Evolutionary conservation across 257 asterid genomes (phyloP), one percentile per base, ranked within the genome.

Genomic region (Petrea volubilis): DNA sequence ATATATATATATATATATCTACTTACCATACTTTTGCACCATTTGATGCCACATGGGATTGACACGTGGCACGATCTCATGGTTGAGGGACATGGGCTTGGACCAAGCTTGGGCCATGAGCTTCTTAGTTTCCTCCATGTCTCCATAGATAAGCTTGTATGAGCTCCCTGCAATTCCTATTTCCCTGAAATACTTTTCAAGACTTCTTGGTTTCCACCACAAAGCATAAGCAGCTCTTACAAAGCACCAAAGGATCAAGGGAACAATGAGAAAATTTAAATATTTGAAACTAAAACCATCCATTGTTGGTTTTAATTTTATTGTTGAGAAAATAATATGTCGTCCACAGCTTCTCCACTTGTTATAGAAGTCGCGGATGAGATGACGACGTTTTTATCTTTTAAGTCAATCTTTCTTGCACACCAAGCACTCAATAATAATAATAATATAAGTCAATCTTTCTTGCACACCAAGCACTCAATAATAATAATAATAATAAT

Each of bases 81-180:
- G 81, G 71, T 58, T 77, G 13, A 71, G 63, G 60, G 74, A 20
- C 70, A 77, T 71, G 36, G 81, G 81, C 18, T 68, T 70, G 61
- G 79, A 73, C 73, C 64, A 67, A n/a, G 70, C 79, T 57, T 78
- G 68, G 2, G 47, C 51, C 23, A 33, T 55, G 66, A 68, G 36
- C 69, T 63, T 68, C 60, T 24, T 36, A 9, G 11, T 47, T 5
- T 57, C 59, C 47, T 14, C 46, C 18, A 56, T 56, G 61, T 74
- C 79, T 36, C 79, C 79, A 55, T 63, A 2, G 36, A 78, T 0
- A 28, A 78, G 70, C 69, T 56, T 73, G 76, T 78, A 78, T 13
- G 79, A 78, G 24, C 50, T 78, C 55, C 83, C 79, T 38, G 36
- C 3, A 2, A 73, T 68, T 64, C 82, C 78, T 36, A 34, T 70